Base-by-base conservation (phyloP, 164 flowering plant genomes). In the Taxillus chinensis region DNA sequence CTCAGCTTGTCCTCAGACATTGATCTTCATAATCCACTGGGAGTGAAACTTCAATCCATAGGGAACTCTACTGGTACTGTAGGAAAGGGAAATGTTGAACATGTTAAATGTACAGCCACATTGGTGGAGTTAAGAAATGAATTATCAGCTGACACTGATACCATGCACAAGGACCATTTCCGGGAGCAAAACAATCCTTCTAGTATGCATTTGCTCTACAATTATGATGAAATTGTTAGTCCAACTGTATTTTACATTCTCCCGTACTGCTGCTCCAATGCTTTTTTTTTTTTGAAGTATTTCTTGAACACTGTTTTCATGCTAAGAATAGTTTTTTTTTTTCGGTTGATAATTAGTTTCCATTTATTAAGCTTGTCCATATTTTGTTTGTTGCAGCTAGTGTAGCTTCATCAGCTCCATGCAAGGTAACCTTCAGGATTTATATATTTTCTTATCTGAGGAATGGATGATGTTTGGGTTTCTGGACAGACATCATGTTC, bases 81-180 rank as follows among this genome's bases (percentile, higher is more conserved):
- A 67, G 80, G 70, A 43, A 73, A 74, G 45, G 73, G 65, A 65
- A 74, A 75, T 60, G n/a, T 12, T 52, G 59, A 55, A 43, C 67
- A 74, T 60, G 45, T 48, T n/a, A 60, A 62, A 41, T 56, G 67
- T 46, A 59, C 27, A n/a, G 10, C 17, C n/a, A 27, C 72, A 39
- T 62, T 64, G 49, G 59, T 56, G 37, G 38, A 42, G 51, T 37
- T 65, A 53, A 62, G 62, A 64, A 77, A 77, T 70, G 85, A 84
- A 68, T 79, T 86, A 59, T 85, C 93, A n/a, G 82, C 87, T 55
- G 92, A 87, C 55, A 84, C 92, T 55, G 82, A 77, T 66, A 67
- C 74, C 37, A 71, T 86, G 85, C 81, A 75, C 55, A 55, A 77
- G 65, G 81, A 77, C 68, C 46, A 39, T 55, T 68, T 65, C 61